A percentile compares a stretch with the other conserved stretches of the same genome.
These are phyloP conservation scores for Comarum palustre DNA, from an alignment of 306 rosid genomes.

Conservation along the genomic window DNA sequence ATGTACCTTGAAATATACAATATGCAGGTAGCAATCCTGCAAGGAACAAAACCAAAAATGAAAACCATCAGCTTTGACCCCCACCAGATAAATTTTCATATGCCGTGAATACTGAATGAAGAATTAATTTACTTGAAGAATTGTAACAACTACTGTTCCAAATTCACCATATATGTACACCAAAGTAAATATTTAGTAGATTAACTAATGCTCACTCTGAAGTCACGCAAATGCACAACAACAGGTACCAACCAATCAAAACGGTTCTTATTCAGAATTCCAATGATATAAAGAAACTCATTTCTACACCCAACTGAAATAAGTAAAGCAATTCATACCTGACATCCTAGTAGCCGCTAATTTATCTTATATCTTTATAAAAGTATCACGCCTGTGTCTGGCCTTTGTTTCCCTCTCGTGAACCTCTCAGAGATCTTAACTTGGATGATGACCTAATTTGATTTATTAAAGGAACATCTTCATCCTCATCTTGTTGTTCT, in stretches of 20 bases:
- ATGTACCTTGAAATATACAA: slow-evolving; percentile 14
- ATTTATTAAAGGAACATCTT: slow-evolving; percentile 70
- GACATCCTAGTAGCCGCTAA: slow-evolving; percentile 55
- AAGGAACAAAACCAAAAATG: slow-evolving; percentile 11
- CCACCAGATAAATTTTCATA: background rate
- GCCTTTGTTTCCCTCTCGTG: slow-evolving; percentile 58
- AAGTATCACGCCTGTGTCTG: slow-evolving; percentile 35
- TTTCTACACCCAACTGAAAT: background rate
- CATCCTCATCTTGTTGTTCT: slow-evolving; percentile 53
- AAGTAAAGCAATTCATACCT: slow-evolving; percentile 27
- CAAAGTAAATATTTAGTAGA: background rate
- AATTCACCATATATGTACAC: background rate
- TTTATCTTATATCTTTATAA: slow-evolving; percentile 42
- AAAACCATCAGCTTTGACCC: background rate
- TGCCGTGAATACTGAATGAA: background rate
- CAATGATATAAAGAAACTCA: background rate
- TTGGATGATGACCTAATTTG: slow-evolving; percentile 70
- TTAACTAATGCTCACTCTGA: background rate
- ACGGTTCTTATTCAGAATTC: background rate
- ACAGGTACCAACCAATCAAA: background rate
- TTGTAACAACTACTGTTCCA: background rate
- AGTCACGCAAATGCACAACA: background rate
- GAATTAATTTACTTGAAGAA: background rate
- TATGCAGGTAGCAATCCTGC: slow-evolving; percentile 36
- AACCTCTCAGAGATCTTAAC: slow-evolving; percentile 65